Evolutionary conservation across 306 rosid genomes (phyloP).

Genomic region (Pyrus communis): DNA sequence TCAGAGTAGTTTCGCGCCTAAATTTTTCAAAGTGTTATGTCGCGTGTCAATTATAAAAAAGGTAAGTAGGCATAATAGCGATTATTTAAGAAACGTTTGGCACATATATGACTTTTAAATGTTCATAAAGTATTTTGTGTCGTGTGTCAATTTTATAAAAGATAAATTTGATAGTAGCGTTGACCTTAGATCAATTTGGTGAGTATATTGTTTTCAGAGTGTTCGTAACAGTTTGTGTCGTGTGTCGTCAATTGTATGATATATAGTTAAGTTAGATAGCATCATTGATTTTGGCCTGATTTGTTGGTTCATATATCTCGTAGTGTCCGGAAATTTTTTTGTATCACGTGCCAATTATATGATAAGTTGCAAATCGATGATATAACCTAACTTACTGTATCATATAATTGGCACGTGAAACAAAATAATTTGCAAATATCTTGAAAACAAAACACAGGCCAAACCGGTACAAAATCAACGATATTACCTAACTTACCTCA

Average conservation of each 20-base stretch:
- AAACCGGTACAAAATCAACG: too few relatives aligned
- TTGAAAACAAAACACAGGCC: too few relatives aligned
- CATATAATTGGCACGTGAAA: too few relatives aligned
- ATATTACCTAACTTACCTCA: too few relatives aligned
- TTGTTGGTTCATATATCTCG: neutral
- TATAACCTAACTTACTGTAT: too few relatives aligned
- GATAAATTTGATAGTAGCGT: neutral
- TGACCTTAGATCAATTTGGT: neutral
- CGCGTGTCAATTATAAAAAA: neutral
- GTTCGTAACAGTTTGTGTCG: neutral
- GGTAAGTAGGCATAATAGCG: neutral
- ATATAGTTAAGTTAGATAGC: neutral
- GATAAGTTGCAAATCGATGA: too few relatives aligned
- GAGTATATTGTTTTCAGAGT: too few relatives aligned
- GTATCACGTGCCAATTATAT: neutral
- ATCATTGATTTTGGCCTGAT: neutral
- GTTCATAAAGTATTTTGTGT: neutral
- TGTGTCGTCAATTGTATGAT: neutral
- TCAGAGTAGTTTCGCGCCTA: neutral
- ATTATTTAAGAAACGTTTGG: neutral
- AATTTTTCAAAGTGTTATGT: neutral
- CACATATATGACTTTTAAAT: neutral
- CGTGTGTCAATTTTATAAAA: neutral
- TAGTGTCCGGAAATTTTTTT: neutral
- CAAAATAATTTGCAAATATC: too few relatives aligned